Base-by-base conservation (phyloP, 805 yeast genomes). In the Ogataea angusta region DNA sequence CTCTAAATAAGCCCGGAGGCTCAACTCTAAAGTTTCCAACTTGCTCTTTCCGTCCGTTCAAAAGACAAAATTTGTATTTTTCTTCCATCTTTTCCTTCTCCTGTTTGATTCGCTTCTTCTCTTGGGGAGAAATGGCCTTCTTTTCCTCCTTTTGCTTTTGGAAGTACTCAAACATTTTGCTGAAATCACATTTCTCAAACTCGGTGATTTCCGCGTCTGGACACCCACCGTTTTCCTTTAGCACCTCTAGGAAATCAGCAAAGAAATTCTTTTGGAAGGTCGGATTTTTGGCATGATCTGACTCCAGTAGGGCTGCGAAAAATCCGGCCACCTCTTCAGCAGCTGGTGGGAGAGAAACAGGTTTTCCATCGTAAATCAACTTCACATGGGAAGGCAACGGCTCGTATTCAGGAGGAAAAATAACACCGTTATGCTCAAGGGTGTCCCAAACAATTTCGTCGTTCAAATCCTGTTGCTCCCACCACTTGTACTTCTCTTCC, bases 281-380 rank as follows among this genome's bases (percentile, higher is more conserved):
- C 0, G 95, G 89, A 56, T 89, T 91, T 47, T 80, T 75, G 10
- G 89, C 93, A 63, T 91, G 96, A 49, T 91, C 96, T 1, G 89
- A 75, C 49, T 86, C 89, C 31, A 90, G 48, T 78, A 91, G 73
- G 5, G 96, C 96, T 8, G 84, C 98, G 62, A 74, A 91, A 57
- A 89, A 91, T 0, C 96, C 97, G 0, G 97, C 98, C 25, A 91
- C 96, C 62, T 91, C 98, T 64, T 91, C 99, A 2, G 96, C 97
- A 41, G 72, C 85, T 1, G 68, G 65, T 1, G 96, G 91, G 43
- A 91, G 69, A 21, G 68, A 69, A 0, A 90, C 90, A 0, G 93
- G 85, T 49, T 76, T 72, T 1, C 86, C 87, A 51, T 84, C 83
- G 55, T 91, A 90, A 43, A 76, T 72, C 38, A 91, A 53, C 56